Evolutionary conservation across 108 stramenopile genomes (phyloP), one percentile per base, ranked within the genome.

Genomic region (Cyclotella sp.): DNA sequence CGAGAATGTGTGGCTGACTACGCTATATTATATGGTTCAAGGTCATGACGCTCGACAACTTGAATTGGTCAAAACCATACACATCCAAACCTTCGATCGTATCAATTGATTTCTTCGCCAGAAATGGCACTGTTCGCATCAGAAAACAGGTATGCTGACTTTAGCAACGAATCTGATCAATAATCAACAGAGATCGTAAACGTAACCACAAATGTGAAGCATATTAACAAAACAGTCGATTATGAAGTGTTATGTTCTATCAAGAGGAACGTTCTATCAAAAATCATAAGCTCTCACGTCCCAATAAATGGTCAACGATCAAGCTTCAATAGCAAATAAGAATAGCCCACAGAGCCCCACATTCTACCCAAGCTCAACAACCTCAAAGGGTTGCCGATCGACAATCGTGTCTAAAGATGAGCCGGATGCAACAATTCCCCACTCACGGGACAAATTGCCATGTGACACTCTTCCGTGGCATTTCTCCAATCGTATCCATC

Each of bases 401-500:
- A 3, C 0, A 45, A 0, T 44, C 53, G 4, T 10, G 19, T 21
- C 43, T 34, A 59, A 55, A 77, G 84, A 80, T 79, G 90, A 39
- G 82, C 89, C 47, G 93, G 93, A 84, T 94, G 93, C 15, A 94
- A 78, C 21, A 92, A 75, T 75, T 94, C 93, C 13, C 93, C 93
- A 29, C 84, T 87, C 10, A 78, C 64, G 24, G 87, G 83, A 70
- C 93, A 94, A 70, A 91, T 88, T 66, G 86, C 90, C 94, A 95
- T 95, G 21, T 88, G 83, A 21, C 90, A 88, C 68, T 95, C 94
- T 63, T 95, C 94, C 12, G 89, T 90, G n/a, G 91, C 91, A 72
- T 82, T 90, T 53, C 88, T 72, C 94, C 91, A 93, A 78, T 91
- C 87, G 85, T 91, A 91, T 13, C 92, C 92, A 74, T 95, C 94